Evolutionary conservation across 2,329 filamentous ascomycete genomes (phyloP), one percentile per base, ranked within the genome.

Genomic region (Aspergillus ruber): DNA sequence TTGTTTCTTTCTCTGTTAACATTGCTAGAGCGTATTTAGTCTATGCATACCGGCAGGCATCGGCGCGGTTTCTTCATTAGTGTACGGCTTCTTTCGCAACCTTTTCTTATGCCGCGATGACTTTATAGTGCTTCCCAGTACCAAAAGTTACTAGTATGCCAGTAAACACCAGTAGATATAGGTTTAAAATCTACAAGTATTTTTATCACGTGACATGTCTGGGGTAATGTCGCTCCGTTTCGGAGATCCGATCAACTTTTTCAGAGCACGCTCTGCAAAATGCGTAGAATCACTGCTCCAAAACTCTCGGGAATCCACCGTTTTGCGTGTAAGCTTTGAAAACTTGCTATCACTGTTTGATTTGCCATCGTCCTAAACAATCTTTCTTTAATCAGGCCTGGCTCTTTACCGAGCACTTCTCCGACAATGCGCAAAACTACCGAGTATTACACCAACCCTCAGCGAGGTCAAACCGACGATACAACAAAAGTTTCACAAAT

Each of bases 371-470:
- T 42, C 43, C 48, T 50, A 44, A 46, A 45, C 35, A 15, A 15
- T 2, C 12, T 13, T 9, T 39, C 12, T 13, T 32, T 23, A 23
- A 6, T 17, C 42, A 74, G 72, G 71, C 51, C 56, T 72, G 52
- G 66, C 71, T 33, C 67, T 75, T 20, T 75, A 74, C 53, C 65
- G 69, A 55, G 67, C 69, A 38, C 69, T 75, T 44, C 65, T 75
- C 44, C 65, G 66, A 54, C 68, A 70, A 65, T 71, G 67, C 54
- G 51, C 56, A 33, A 58, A 57, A 50, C 50, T 70, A 42, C 56
- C 60, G n/a, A 44, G 43, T 23, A 55, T 46, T 17, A 50, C 54
- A 20, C 46, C 52, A 15, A 60, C 56, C 51, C 57, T 56, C 18
- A 44, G 39, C 42, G 57, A 55, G 38, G 60, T 57, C 44, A 63